A percentile compares a stretch with the other conserved stretches of the same genome.
Evolutionary conservation across 2,329 filamentous ascomycete species (phyloP).

Genomic region (Aspergillus melleus): DNA sequence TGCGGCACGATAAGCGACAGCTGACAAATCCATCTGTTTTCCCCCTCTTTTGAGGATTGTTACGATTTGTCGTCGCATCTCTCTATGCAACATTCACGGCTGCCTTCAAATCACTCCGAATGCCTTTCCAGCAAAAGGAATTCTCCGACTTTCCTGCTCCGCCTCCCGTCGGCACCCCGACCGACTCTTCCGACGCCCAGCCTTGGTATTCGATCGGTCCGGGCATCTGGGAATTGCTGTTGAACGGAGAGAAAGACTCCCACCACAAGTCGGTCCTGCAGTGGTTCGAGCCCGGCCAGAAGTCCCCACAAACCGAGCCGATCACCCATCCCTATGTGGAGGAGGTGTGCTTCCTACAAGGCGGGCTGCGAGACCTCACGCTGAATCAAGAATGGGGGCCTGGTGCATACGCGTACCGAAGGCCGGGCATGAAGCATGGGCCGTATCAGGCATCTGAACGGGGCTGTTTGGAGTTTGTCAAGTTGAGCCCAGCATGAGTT

Average conservation of each 20-base stretch:
- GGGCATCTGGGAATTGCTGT: conserved; percentile 37
- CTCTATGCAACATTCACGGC: no score
- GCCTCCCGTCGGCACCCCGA: conserved; percentile 19
- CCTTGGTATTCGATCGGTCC: conserved; percentile 29
- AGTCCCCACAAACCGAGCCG: conserved; percentile 21
- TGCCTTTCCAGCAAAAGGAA: conserved; percentile 25
- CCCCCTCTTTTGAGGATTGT: no score
- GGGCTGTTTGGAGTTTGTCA: conserved; percentile 38
- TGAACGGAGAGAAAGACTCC: conserved; percentile 32
- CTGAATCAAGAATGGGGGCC: conserved; percentile 32
- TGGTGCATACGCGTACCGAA: conserved; percentile 43
- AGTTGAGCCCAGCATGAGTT: background rate
- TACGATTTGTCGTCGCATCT: no score
- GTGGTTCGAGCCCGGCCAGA: conserved; percentile 38
- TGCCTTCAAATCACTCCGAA: background rate
- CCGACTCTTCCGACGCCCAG: conserved; percentile 11
- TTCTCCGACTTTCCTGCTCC: conserved; percentile 21
- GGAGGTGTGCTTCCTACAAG: conserved; percentile 41
- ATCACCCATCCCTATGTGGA: conserved; percentile 42
- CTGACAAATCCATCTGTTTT: background rate
- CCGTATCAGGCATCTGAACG: conserved; percentile 34
- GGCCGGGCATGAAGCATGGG: conserved; percentile 43
- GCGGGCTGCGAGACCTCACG: conserved; percentile 36
- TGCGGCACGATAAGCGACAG: background rate
- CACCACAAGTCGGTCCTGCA: conserved; percentile 33